Evolutionary conservation across 768 basidiomycete genomes (phyloP), one percentile per base, ranked within the genome.

Genomic region (Russula earlei): DNA sequence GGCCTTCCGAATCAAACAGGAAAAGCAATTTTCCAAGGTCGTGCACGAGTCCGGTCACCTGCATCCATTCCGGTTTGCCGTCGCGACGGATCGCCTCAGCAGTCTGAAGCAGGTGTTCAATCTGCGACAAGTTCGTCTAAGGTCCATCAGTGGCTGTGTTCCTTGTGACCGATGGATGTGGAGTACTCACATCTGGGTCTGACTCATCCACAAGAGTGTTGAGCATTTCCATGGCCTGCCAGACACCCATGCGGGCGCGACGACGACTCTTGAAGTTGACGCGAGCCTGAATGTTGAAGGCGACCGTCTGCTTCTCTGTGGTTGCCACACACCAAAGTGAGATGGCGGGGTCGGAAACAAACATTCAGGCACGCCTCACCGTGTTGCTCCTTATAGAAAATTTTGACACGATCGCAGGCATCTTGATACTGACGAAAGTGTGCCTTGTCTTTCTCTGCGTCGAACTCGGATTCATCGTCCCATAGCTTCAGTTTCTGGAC

Each of bases 1-100:
- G 91, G 6, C 91, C 91, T 67, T 89, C 75, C 2, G 88, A 87
- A 27, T 83, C 87, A 66, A 91, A 91, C 60, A 94, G 76, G 67
- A 83, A 80, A 14, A 94, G 70, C 5, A 95, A 77, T 68, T 95
- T 95, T 52, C 92, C 92, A 45, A 94, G 80, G 68, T 94, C 91
- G 64, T 94, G 91, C 38, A 92, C 77, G 19, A 93, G 78, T 3
- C 91, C 91, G 29, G 87, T 81, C 54, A 91, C 79, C 73, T 91
- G 88, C 89, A 91, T 91, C 89, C 89, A 91, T 60, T 92, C 89
- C 0, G 89, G 90, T 66, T 89, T 88, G 0, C 87, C 89, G 59
- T 91, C 90, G 22, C 79, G 75, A 43, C 90, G 78, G 61, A 92
- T 91, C 11, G 90, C 88, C 64, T 92, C 90, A n/a, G 90, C 90